Base-by-base conservation (phyloP, 257 asterid species). In the Perilla frutescens region DNA sequence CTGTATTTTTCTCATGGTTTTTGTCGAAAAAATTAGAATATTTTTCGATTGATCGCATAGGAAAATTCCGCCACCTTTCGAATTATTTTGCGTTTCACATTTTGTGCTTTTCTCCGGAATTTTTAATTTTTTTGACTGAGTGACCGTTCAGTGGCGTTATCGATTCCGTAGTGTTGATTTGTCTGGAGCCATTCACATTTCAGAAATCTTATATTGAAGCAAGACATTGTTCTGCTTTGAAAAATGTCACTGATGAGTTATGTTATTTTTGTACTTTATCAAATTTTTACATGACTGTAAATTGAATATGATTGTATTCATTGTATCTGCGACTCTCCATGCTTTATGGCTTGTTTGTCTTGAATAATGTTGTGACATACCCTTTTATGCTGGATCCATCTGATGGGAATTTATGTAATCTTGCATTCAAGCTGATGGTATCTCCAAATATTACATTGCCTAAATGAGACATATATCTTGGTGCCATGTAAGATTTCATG, bases 241-340 rank as follows among this genome's bases (percentile, higher is more conserved):
- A 40, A 57, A 14, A 3, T 39, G 26, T 20, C 34, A 39, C 13
- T n/a, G 8, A 36, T 41, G n/a, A 54, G 12, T 51, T 31, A 14
- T 55, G 29, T 43, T 54, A 43, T 70, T 54, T 7, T 63, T 44
- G 53, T 37, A 10, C 58, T 74, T 11, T 39, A 39, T 65, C 47
- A 12, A 20, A 37, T 2, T 45, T 36, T 34, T 53, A 60, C 37
- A 47, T 56, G 62, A 37, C 62, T 11, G 68, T 44, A 39, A 47
- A 29, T 20, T 61, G 64, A 44, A 43, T 66, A 53, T 32, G 50
- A 15, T 70, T 67, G 10, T 53, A 8, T 7, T 68, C 48, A 14
- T 0, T 31, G 8, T 37, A 72, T 53, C 13, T 29, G n/a, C 14
- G 47, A 14, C 29, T 51, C 70, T 59, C 10, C 41, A 44, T 29